A percentile compares a stretch with the other conserved stretches of the same genome.
These are phyloP conservation scores for Trypanosoma cruzi DNA, from an alignment of 208 protist species.

Conservation along the genomic window DNA sequence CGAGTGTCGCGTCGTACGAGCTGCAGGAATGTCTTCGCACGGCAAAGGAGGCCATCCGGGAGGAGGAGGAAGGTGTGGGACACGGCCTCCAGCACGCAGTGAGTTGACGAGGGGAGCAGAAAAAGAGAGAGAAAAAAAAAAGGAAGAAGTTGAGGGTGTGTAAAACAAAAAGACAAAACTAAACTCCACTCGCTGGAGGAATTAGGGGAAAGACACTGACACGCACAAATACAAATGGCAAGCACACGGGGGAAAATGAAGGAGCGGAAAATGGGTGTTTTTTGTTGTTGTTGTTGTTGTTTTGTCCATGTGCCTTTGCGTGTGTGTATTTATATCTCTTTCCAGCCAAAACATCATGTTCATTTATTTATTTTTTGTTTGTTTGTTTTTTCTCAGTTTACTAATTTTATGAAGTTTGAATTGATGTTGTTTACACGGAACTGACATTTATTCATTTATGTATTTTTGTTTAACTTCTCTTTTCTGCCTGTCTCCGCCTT, in stretches of 20 bases:
- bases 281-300: not conserved
- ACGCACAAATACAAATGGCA: not conserved
- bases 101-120: not conserved
- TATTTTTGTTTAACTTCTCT: not conserved
- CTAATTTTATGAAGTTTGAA: not conserved
- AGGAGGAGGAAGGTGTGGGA: conserved; percentile 30
- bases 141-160: not conserved
- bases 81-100: not conserved
- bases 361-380: not conserved
- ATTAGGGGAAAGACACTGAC: not conserved
- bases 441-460: not conserved
- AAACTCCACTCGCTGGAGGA: not conserved
- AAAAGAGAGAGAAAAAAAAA: not conserved
- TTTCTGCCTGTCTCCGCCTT: not conserved
- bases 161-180: not conserved
- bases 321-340: not conserved
- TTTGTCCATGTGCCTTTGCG: not conserved
- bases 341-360: not conserved
- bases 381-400: not conserved
- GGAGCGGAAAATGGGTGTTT: not conserved
- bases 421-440: not conserved
- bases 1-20: conserved; percentile 82
- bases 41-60: conserved; percentile 49
- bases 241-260: not conserved
- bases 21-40: conserved; percentile 81